Conservation (phyloP, 73 alveolate species). For the Symbiodinium natans region DNA sequence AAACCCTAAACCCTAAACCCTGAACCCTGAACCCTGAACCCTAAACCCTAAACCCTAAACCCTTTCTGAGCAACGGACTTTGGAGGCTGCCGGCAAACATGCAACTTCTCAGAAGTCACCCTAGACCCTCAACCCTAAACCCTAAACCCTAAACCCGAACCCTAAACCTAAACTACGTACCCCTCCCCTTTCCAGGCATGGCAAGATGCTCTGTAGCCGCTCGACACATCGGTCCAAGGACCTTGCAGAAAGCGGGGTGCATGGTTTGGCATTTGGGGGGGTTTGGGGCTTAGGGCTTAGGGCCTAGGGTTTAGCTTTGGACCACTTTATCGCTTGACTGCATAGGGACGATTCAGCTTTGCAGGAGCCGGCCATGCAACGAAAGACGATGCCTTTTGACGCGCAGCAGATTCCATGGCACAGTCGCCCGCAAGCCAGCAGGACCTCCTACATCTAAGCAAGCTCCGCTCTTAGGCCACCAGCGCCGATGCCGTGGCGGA, state of each 20-base stretch:
- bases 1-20: too few relatives aligned
- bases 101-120: too few relatives aligned
- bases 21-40: neutral
- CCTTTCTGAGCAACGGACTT: too few relatives aligned
- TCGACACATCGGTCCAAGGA: neutral
- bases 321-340: too few relatives aligned
- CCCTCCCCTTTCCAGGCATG: neutral
- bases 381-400: neutral
- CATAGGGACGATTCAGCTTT: too few relatives aligned
- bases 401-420: neutral
- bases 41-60: neutral
- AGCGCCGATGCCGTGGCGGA: conserved; percentile 85
- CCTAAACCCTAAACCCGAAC: neutral
- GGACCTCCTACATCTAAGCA: neutral
- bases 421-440: neutral
- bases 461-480: conserved; percentile 50
- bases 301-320: too few relatives aligned
- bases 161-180: neutral
- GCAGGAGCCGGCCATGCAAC: too few relatives aligned
- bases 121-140: neutral
- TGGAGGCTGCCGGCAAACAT: too few relatives aligned
- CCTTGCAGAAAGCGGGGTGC: neutral
- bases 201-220: neutral
- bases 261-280: neutral
- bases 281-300: neutral